phyloP scores from a whole-genome alignment of 371 early-diverging fungal species.

The Nematocida parisii region DNA sequence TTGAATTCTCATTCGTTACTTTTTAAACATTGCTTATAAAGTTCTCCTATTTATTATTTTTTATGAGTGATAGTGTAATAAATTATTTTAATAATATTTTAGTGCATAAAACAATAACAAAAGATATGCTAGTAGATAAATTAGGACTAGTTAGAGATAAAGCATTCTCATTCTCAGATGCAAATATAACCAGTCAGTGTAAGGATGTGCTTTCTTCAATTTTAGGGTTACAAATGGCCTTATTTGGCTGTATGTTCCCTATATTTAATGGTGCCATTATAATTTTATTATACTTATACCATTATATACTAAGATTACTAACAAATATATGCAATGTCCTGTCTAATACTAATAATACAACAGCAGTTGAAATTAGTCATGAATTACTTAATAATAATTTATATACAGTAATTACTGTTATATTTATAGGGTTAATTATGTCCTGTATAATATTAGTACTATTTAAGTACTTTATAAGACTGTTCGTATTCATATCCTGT shows the following conservation, averaged over 20 bases:
- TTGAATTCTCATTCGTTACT: not conserved
- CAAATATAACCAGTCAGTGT: not conserved
- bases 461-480: slow-evolving; percentile 8
- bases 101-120: not conserved
- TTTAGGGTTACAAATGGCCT: not conserved
- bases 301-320: not conserved
- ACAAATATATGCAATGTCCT: not conserved
- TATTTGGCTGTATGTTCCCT: slow-evolving; percentile 3
- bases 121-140: not conserved
- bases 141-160: not conserved
- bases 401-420: not conserved
- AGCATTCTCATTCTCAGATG: not conserved
- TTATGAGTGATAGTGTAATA: not conserved
- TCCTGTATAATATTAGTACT: not conserved
- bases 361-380: not conserved
- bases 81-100: not conserved
- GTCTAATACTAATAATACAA: not conserved
- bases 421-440: not conserved
- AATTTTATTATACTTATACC: not conserved
- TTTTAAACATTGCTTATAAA: not conserved
- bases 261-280: not conserved
- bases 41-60: not conserved
- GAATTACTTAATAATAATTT: not conserved
- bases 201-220: not conserved
- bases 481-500: not conserved